These are phyloP conservation scores for Helotiales sp. DNA, from an alignment of 2,329 filamentous ascomycete genomes.

Conservation along the genomic window DNA sequence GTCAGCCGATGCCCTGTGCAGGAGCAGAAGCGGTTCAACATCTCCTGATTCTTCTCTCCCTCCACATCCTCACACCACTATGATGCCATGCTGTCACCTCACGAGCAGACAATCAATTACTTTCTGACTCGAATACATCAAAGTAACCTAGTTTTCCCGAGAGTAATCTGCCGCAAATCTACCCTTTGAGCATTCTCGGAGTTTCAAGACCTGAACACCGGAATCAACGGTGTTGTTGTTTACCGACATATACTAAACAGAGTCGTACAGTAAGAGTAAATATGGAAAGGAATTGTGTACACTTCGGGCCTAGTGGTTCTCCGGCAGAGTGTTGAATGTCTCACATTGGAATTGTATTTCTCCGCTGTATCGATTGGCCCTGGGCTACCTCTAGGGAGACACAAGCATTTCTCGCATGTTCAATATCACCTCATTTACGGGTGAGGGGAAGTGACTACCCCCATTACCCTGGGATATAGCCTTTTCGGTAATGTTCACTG, in stretches of 20 bases:
- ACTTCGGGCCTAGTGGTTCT: no score
- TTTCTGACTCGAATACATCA: neutral
- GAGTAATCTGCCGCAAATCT: neutral
- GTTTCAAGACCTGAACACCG: neutral
- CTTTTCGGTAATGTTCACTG: neutral
- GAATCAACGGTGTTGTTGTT: no score
- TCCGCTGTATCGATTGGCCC: neutral
- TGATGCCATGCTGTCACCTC: neutral
- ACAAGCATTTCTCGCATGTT: slow-evolving; percentile 14
- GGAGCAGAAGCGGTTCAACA: neutral
- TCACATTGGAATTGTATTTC: neutral
- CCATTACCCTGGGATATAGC: slow-evolving; percentile 16
- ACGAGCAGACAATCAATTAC: neutral
- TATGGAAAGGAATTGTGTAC: no score
- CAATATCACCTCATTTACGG: slow-evolving; percentile 23
- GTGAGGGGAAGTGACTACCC: slow-evolving; percentile 19
- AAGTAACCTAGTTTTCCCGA: neutral
- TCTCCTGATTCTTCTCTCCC: neutral
- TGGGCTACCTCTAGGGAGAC: neutral
- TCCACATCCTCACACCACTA: neutral
- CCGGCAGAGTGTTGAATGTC: neutral
- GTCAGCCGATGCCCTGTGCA: neutral
- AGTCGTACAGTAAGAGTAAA: no score
- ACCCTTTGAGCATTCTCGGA: no score
- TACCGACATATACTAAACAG: neutral